Conservation (phyloP, 139 green algal genomes). For the Chlamydomonas applanata region DNA sequence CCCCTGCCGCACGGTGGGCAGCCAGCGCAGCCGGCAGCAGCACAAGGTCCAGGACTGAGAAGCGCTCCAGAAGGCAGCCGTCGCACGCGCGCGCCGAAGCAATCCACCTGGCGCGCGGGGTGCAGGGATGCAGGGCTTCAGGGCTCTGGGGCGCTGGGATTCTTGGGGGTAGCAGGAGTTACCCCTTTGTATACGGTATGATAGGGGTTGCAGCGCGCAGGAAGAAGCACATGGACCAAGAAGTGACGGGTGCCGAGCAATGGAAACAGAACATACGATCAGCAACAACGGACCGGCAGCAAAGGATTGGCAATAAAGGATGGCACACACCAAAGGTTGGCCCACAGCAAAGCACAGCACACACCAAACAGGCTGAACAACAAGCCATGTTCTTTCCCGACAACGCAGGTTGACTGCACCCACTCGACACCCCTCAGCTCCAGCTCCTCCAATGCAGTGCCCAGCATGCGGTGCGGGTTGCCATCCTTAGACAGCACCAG, state of each 20-base stretch:
- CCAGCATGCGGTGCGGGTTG: not conserved
- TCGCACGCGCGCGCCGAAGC: not conserved
- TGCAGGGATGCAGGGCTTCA: no score
- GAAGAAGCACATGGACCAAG: not conserved
- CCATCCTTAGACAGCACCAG: not conserved
- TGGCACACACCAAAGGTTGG: no score
- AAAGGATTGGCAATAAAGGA: no score
- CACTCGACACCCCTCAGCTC: not conserved
- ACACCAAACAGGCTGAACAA: no score
- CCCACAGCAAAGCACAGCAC: no score
- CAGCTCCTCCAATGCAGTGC: constrained; percentile 6
- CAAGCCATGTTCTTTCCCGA: no score
- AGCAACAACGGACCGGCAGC: no score
- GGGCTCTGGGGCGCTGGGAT: no score
- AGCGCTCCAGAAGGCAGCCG: not conserved
- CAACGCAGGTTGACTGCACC: no score
- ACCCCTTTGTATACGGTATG: no score
- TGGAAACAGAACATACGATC: not conserved
- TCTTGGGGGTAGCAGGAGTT: no score
- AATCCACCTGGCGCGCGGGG: not conserved
- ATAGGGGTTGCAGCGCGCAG: no score
- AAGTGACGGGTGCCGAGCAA: not conserved
- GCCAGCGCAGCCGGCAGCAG: not conserved
- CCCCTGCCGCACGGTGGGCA: not conserved
- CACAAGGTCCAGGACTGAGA: not conserved